Evolutionary conservation across 352 stramenopile genomes (phyloP), one percentile per base, ranked within the genome.

Genomic region (Globisporangium takayamanum): DNA sequence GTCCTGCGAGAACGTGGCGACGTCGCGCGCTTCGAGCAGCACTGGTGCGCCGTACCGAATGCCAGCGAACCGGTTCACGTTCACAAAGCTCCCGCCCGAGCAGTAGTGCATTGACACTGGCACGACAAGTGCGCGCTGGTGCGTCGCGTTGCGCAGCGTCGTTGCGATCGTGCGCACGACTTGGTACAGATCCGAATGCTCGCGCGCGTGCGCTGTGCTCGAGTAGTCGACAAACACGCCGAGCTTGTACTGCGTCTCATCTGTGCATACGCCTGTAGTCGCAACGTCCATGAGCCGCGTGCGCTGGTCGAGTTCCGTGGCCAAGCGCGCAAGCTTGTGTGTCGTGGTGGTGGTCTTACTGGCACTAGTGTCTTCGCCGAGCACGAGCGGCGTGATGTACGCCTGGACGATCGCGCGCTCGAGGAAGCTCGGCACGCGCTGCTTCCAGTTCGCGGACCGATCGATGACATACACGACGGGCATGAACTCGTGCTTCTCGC

Each of bases 401-500:
- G 84, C 69, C 48, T 85, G 68, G 3, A 88, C 60, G 36, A 89
- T 55, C 41, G 76, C 69, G 48, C 59, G 67, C 67, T 87, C 80
- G 41, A 89, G 62, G 15, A 70, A 51, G 2, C 57, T 55, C 1
- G 80, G 80, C 50, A 89, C 74, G 62, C 74, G 77, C 48, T 63
- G 61, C 30, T 55, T 57, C 78, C 78, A 90, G 41, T 68, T 72
- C 3, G 65, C 57, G 15, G 78, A 84, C 41, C 80, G 78, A 46
- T 88, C 76, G 45, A 88, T 77, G 42, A 90, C 57, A 56, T 88
- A 90, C 39, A 90, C 73, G 22, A 87, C 73, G 1, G 80, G 80
- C 75, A 88, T 87, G 64, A 88, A 85, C 67, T 88, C 77, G 69
- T 89, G 80, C 70, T 87, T 88, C 53, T 87, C 74, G 36, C 60